phyloP scores from a whole-genome alignment of 2,329 filamentous ascomycete genomes.

The Fusarium chlamydosporum region DNA sequence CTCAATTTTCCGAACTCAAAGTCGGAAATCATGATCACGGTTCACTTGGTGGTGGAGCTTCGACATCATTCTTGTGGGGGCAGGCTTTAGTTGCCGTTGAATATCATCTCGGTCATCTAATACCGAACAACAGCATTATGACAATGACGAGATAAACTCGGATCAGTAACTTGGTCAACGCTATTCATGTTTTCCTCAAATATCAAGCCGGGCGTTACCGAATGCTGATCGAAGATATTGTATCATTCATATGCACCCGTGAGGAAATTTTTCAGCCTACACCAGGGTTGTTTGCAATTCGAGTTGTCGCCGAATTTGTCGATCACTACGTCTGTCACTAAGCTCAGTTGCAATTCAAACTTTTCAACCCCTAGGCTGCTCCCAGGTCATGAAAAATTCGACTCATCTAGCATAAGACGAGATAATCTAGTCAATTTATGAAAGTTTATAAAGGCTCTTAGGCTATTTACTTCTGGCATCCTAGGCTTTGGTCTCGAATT shows the following conservation, averaged over 20 bases:
- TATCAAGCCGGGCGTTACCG: constrained; percentile 7
- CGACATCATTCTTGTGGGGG: constrained; percentile 37
- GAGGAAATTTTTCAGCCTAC: neutral
- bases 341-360: neutral
- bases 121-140: constrained; percentile 37
- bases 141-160: constrained; percentile 28
- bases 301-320: neutral
- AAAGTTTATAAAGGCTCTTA: too few species aligned
- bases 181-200: constrained; percentile 5
- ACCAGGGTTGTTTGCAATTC: constrained; percentile 1
- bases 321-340: constrained; percentile 14
- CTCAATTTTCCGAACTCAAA: neutral
- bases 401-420: too few species aligned
- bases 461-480: too few species aligned
- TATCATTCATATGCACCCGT: neutral
- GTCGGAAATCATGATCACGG: constrained; percentile 39
- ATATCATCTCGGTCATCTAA: constrained; percentile 42
- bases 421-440: too few species aligned
- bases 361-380: neutral
- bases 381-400: too few species aligned
- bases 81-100: constrained; percentile 13
- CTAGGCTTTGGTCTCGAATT: too few species aligned
- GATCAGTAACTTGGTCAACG: constrained; percentile 32
- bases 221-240: neutral
- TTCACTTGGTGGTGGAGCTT: constrained; percentile 36